Evolutionary conservation across 768 basidiomycete species (phyloP).

Genomic region (Psilocybe sp.): DNA sequence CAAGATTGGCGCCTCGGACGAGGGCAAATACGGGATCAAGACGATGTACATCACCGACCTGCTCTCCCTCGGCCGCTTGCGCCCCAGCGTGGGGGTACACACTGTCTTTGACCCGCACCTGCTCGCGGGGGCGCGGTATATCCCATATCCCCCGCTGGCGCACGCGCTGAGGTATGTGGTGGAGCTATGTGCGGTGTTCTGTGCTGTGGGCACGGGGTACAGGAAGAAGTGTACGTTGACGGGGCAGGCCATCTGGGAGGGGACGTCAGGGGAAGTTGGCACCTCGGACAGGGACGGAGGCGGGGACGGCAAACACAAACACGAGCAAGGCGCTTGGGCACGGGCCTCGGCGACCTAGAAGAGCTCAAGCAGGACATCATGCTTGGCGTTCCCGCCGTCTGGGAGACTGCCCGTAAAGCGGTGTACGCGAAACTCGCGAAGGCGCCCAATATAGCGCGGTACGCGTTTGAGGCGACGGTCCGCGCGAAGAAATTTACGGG

Average conservation of each 20-base stretch:
- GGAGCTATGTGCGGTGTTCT: slow-evolving; percentile 64
- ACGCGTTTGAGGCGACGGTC: slow-evolving; percentile 68
- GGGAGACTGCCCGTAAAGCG: slow-evolving; percentile 89
- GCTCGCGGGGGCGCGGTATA: slow-evolving; percentile 50
- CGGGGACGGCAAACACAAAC: too few relatives aligned
- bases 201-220: slow-evolving; percentile 76
- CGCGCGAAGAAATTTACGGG: slow-evolving; percentile 49
- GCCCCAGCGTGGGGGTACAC: slow-evolving; percentile 61
- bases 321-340: too few relatives aligned
- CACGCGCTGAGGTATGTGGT: slow-evolving; percentile 91
- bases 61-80: slow-evolving; percentile 47
- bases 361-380: slow-evolving; percentile 75
- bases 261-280: too few relatives aligned
- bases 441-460: slow-evolving; percentile 53
- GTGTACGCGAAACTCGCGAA: slow-evolving; percentile 69
- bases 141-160: slow-evolving; percentile 84
- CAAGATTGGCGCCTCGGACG: too few relatives aligned
- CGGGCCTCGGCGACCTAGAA: slow-evolving; percentile 59
- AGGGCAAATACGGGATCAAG: slow-evolving; percentile 37
- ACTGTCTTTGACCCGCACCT: slow-evolving; percentile 57
- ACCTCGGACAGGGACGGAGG: too few relatives aligned
- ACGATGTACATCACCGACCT: slow-evolving; percentile 67
- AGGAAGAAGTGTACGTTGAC: slow-evolving; percentile 87
- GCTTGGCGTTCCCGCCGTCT: slow-evolving; percentile 87
- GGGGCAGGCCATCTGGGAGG: slow-evolving; percentile 72